Conservation (phyloP, 1,284 basidiomycete species). For the Ganoderma boninense region DNA sequence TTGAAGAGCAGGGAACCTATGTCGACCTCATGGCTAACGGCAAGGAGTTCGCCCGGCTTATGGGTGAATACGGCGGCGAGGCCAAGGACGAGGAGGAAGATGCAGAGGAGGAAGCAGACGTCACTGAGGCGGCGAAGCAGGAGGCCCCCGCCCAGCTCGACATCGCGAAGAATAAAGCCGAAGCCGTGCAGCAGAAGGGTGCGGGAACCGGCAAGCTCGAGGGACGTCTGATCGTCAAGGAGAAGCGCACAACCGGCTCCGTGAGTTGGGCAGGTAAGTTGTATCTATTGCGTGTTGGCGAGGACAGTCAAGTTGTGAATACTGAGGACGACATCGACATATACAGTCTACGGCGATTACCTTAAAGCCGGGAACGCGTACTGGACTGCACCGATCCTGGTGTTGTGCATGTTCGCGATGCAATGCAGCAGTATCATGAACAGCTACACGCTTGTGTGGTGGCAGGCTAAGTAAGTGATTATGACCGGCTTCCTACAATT, state of each 20-base stretch:
- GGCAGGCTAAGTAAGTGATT: conserved; percentile 65
- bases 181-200: conserved; percentile 49
- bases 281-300: neutral
- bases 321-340: neutral
- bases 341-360: conserved; percentile 76
- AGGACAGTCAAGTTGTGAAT: conserved; percentile 14
- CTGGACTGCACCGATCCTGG: conserved; percentile 64
- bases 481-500: conserved; percentile 6
- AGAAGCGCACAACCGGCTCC: conserved; percentile 72
- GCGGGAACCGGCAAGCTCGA: conserved; percentile 71
- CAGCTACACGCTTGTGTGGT: conserved; percentile 74
- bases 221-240: conserved; percentile 68
- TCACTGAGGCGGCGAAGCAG: conserved; percentile 38
- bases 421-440: conserved; percentile 67
- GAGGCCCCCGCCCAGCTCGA: conserved; percentile 39
- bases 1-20: conserved; percentile 75
- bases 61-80: conserved; percentile 71
- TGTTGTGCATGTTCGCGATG: conserved; percentile 66
- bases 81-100: conserved; percentile 52
- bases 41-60: conserved; percentile 69
- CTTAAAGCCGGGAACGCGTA: conserved; percentile 68
- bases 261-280: conserved; percentile 59
- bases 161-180: conserved; percentile 51
- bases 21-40: conserved; percentile 57
- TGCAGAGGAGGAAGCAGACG: conserved; percentile 46